These are phyloP conservation scores for Alnus rubra DNA, from an alignment of 306 rosid genomes.

Conservation along the genomic window DNA sequence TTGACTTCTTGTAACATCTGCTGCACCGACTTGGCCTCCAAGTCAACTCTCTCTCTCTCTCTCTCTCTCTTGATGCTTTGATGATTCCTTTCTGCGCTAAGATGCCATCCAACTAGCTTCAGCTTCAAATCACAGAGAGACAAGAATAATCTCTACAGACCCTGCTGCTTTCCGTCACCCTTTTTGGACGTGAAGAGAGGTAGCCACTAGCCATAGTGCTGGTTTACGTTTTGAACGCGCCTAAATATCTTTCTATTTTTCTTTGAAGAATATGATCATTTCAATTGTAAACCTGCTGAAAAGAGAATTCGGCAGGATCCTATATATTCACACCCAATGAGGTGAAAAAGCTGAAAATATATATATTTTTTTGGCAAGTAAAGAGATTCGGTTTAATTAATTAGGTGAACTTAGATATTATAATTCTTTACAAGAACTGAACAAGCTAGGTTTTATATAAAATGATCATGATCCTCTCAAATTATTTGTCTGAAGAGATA, in stretches of 20 bases:
- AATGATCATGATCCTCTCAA: too few relatives aligned
- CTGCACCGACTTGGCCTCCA: slow-evolving; percentile 11
- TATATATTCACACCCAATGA: too few relatives aligned
- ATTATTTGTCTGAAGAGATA: too few relatives aligned
- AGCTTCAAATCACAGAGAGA: not conserved
- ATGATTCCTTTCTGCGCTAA: not conserved
- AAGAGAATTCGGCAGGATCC: too few relatives aligned
- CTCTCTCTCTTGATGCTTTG: not conserved
- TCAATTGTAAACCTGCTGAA: too few relatives aligned
- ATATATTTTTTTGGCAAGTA: too few relatives aligned
- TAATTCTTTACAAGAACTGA: too few relatives aligned
- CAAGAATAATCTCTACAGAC: not conserved
- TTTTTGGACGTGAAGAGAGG: not conserved
- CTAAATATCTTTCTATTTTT: not conserved
- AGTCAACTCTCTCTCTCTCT: not conserved
- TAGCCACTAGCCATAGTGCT: not conserved
- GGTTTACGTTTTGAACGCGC: not conserved
- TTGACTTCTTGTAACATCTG: not conserved
- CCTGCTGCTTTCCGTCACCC: not conserved
- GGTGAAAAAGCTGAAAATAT: not conserved
- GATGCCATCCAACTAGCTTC: not conserved
- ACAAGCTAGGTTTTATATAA: too few relatives aligned
- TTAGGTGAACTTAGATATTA: too few relatives aligned
- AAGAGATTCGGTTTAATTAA: too few relatives aligned
- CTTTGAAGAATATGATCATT: not conserved